Conservation (phyloP, 495 filamentous ascomycete genomes). For the Xeromyces bisporus region DNA sequence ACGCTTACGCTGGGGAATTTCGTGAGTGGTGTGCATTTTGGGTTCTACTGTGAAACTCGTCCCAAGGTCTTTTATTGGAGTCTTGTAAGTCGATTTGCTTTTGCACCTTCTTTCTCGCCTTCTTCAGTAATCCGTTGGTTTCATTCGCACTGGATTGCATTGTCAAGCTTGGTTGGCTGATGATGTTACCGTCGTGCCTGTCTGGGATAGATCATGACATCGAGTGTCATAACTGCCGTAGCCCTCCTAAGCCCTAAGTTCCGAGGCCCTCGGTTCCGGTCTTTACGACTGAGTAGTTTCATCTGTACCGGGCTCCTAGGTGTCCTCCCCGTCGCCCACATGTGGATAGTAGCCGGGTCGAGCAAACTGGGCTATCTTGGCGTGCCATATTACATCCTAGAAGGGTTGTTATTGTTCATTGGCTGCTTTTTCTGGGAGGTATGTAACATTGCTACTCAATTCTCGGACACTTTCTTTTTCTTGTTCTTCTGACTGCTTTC, state of each 20-base stretch:
- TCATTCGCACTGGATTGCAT: neutral
- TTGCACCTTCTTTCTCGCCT: neutral
- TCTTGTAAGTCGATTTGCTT: conserved; percentile 6
- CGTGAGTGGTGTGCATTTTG: conserved; percentile 7
- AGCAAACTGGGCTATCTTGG: conserved; percentile 24
- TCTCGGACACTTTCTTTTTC: neutral
- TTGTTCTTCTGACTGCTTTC: neutral
- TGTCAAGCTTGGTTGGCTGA: too few species aligned
- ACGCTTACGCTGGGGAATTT: conserved; percentile 10
- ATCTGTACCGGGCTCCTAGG: conserved; percentile 30
- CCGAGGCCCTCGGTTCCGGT: conserved; percentile 4
- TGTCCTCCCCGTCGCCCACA: conserved; percentile 31
- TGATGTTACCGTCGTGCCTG: too few species aligned
- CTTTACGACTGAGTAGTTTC: conserved; percentile 24
- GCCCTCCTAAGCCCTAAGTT: conserved; percentile 7
- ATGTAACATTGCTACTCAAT: neutral
- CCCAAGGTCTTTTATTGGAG: conserved; percentile 10
- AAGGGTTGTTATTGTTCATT: conserved; percentile 17
- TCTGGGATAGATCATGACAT: conserved; percentile 5
- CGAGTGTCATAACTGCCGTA: conserved; percentile 10
- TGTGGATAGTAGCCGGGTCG: conserved; percentile 21
- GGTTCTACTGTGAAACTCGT: conserved; percentile 13
- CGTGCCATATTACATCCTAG: conserved; percentile 26
- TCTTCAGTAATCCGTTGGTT: neutral
- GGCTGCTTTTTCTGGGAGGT: conserved; percentile 14